Evolutionary conservation across 2,329 filamentous ascomycete species (phyloP).

Genomic region (Microdochium nivale): DNA sequence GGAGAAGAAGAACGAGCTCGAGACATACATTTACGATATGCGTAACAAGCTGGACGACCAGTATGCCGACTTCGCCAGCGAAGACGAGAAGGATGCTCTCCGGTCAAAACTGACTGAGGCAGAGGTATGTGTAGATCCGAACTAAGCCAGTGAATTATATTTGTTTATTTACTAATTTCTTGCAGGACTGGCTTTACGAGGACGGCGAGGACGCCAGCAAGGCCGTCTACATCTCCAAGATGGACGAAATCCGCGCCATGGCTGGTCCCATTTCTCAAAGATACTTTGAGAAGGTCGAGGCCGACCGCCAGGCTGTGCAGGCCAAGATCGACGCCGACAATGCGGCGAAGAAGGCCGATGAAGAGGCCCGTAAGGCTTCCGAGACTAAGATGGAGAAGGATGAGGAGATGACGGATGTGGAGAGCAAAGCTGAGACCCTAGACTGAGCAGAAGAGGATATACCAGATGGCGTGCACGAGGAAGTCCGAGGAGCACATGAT

Average conservation of each 20-base stretch:
- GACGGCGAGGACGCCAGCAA: slow-evolving; percentile 93
- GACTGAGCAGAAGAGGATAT: slow-evolving; percentile 9
- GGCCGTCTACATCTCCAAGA: slow-evolving; percentile 87
- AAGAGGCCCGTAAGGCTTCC: slow-evolving; percentile 45
- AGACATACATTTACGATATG: slow-evolving; percentile 94
- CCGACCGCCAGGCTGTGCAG: slow-evolving; percentile 70
- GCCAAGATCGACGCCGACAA: slow-evolving; percentile 72
- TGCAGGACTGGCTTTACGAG: slow-evolving; percentile 96
- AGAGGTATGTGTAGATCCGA: slow-evolving; percentile 58
- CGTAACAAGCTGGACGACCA: slow-evolving; percentile 91
- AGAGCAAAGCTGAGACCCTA: slow-evolving; percentile 41
- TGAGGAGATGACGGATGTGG: slow-evolving; percentile 57
- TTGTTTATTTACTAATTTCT: slow-evolving; percentile 1
- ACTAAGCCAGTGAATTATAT: slow-evolving; percentile 10
- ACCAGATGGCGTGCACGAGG: background rate
- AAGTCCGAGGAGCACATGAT: background rate
- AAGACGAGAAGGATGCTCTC: slow-evolving; percentile 86
- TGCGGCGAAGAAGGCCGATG: slow-evolving; percentile 62
- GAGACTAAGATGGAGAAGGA: slow-evolving; percentile 40
- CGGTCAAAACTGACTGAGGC: slow-evolving; percentile 72
- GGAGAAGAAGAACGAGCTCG: slow-evolving; percentile 99
- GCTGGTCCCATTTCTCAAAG: slow-evolving; percentile 89
- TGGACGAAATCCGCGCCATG: slow-evolving; percentile 87
- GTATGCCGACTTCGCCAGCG: slow-evolving; percentile 79
- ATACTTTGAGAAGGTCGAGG: slow-evolving; percentile 89